Base-by-base conservation (phyloP, 139 green algal species). In the Nannochloris sp. region DNA sequence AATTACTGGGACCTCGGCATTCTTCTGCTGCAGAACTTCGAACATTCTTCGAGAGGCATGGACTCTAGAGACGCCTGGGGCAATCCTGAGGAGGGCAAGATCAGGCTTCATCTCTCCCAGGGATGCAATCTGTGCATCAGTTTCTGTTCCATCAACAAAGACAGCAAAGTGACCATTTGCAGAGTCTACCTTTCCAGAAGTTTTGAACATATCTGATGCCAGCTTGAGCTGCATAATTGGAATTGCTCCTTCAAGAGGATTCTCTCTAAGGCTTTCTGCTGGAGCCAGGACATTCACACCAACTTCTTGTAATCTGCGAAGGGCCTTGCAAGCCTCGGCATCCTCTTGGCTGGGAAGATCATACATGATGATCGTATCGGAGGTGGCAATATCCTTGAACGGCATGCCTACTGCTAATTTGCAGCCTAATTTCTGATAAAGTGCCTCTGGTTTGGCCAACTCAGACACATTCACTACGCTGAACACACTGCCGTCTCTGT, bases 381-480 rank as follows among this genome's bases (percentile, higher is more conserved):
- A 77, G 28, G 92, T 96, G 48, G 91, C 91, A 36, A 96, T 88
- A 78, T 97, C 93, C 76, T 97, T 97, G 85, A 99, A 97, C 11
- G 93, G 93, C 89, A 99, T 96, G 60, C 93, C 93, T 64, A 99
- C 90, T 3, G 80, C 87, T 76, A 96, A 72, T 86, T 98, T 99
- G 73, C 68, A 75, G 2, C 90, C 91, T 44, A 99, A 85, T 53
- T 79, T 70, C 61, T 79, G 73, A 86, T 97, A 99, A 49, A 69
- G 20, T 57, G 45, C 36, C 51, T 79, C 72, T 17, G 66, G 62
- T 37, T 69, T 53, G 11, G 65, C 45, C 29, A 94, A 64, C n/a
- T 88, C 71, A 16, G 74, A 26, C 8, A 69, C 55, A 57, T 67
- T 61, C 5, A 86, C 63, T 2, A 72, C 62, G 6, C 68, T 80